These are phyloP conservation scores for Camelina hispida DNA, from an alignment of 345 rosid species.

Conservation along the genomic window DNA sequence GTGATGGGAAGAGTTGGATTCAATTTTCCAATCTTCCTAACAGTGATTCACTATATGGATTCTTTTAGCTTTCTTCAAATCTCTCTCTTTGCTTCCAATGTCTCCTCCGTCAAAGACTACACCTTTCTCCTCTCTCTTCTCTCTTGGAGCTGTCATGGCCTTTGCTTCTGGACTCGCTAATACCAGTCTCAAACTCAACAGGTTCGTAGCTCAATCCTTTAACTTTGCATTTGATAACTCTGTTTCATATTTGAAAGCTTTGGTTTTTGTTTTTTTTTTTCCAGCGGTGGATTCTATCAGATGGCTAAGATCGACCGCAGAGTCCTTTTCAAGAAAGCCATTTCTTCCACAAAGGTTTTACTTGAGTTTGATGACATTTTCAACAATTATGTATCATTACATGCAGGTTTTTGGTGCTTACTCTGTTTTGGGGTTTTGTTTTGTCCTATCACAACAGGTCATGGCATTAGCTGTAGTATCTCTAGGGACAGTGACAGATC, in stretches of 20 bases:
- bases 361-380: neutral
- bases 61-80: conserved; percentile 75
- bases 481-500: conserved; percentile 82
- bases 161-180: conserved; percentile 97
- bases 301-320: conserved; percentile 96
- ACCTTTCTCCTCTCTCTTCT: conserved; percentile 79
- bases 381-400: neutral
- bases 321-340: conserved; percentile 64
- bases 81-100: conserved; percentile 74
- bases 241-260: conserved; percentile 19
- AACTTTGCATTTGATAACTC: neutral
- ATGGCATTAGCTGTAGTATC: conserved; percentile 74
- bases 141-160: conserved; percentile 87
- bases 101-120: conserved; percentile 85
- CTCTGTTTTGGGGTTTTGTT: conserved; percentile 28
- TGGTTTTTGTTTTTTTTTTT: neutral
- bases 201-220: conserved; percentile 45
- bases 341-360: conserved; percentile 65
- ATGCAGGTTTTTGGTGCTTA: conserved; percentile 22
- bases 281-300: conserved; percentile 95
- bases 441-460: conserved; percentile 52
- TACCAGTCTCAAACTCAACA: conserved; percentile 86
- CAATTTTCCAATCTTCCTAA: conserved; percentile 81
- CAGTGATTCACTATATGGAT: conserved; percentile 90
- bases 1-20: conserved; percentile 89